These are phyloP conservation scores for Effrenium voratum DNA, from an alignment of 73 alveolate genomes.

Conservation along the genomic window DNA sequence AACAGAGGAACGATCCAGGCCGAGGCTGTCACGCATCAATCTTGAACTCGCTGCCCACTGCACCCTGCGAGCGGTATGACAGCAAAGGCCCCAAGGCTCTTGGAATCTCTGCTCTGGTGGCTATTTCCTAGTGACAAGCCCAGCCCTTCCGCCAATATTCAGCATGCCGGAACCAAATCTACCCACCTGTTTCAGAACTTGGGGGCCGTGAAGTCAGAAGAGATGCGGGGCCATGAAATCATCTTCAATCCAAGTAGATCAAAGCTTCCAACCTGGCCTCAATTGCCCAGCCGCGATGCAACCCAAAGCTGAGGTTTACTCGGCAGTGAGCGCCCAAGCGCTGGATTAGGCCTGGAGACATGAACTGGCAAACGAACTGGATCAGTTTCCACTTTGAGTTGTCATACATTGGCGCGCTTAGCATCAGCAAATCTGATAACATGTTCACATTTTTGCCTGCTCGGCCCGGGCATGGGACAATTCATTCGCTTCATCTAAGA, in stretches of 20 bases:
- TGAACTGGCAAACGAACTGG: neutral
- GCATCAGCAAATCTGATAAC: too few species aligned
- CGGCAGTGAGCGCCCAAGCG: constrained; percentile 94
- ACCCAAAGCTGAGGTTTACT: constrained; percentile 95
- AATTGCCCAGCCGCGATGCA: constrained; percentile 96
- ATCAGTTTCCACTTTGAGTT: neutral
- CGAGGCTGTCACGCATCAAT: constrained; percentile 94
- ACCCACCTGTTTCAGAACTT: too few species aligned
- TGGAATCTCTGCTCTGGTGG: neutral
- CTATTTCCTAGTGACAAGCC: neutral
- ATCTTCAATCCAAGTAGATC: too few species aligned
- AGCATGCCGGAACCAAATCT: neutral
- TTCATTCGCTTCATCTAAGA: neutral
- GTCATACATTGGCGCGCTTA: too few species aligned
- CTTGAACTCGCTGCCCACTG: constrained; percentile 96
- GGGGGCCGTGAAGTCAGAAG: neutral
- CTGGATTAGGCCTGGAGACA: constrained; percentile 41
- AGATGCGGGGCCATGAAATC: neutral
- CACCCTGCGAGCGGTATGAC: constrained; percentile 87
- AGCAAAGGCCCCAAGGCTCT: neutral
- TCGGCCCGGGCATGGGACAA: neutral
- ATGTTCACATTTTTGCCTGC: neutral
- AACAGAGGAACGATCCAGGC: neutral
- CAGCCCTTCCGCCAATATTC: neutral
- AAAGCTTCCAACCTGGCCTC: too few species aligned